A percentile compares a stretch with the other conserved stretches of the same genome.
phyloP scores from a whole-genome alignment of 1,284 basidiomycete genomes.

The Trichosporon sp. region DNA sequence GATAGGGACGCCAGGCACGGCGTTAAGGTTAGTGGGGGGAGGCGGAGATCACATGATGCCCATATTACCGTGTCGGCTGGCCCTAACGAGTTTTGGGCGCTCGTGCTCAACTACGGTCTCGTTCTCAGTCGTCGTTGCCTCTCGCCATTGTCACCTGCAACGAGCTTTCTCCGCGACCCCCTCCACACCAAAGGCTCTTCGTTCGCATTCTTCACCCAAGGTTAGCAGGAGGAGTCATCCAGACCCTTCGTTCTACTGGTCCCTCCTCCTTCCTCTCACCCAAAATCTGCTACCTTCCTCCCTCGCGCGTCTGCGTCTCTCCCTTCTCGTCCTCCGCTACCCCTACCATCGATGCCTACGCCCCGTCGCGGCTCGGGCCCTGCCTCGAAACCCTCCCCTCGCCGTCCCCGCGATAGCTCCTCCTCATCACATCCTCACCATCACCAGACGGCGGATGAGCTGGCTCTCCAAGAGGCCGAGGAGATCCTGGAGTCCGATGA shows the following conservation, averaged over 20 bases:
- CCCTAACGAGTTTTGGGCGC: not conserved
- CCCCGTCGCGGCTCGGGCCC: conserved; percentile 7
- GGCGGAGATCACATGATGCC: not conserved
- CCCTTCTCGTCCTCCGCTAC: not conserved
- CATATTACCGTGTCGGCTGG: not conserved
- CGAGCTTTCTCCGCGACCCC: not conserved
- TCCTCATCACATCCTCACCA: conserved; percentile 25
- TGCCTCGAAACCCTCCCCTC: not conserved
- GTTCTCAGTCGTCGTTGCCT: not conserved
- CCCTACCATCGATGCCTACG: conserved; percentile 6
- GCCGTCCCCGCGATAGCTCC: conserved; percentile 6
- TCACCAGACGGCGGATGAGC: conserved; percentile 35
- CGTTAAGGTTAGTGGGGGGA: not conserved
- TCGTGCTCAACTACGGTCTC: not conserved
- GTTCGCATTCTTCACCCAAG: not conserved
- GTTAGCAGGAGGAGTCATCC: not conserved
- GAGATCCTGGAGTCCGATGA: conserved; percentile 19
- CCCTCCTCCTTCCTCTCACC: not conserved
- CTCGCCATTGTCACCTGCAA: not conserved
- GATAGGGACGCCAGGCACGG: not conserved
- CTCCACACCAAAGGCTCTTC: not conserved
- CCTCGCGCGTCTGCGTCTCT: not conserved
- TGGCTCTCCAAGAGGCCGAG: conserved; percentile 32
- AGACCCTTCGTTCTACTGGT: not conserved
- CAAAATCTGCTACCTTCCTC: not conserved